Base-by-base conservation (phyloP, 164 flowering plant genomes). In the Aristolochia contorta region DNA sequence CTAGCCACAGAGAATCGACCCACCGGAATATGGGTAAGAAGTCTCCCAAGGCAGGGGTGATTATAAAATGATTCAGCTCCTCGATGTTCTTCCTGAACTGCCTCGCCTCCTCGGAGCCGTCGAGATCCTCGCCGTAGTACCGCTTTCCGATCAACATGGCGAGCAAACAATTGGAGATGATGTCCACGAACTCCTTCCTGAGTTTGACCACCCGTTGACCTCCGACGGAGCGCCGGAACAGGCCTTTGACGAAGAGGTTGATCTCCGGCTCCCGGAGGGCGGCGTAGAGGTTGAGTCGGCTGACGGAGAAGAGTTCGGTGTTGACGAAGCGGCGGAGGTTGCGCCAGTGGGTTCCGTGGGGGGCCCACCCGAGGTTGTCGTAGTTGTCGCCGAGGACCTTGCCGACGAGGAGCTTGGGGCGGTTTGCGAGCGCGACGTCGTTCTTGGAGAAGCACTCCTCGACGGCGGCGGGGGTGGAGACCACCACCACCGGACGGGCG, bases 341-440 rank as follows among this genome's bases (percentile, higher is more conserved):
- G 51, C 75, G 74, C 82, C 82, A 76, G 67, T 62, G 78, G 24
- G 67, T 60, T 14, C 82, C 79, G 55, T 78, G 75, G 1, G 79
- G 62, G 12, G 72, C 54, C 67, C 68, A 58, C 0, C 12, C 59
- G 7, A 78, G 13, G 49, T 49, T 30, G n/a, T 68, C 63, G 67
- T 55, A 64, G 63, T 75, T 58, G 56, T 64, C 69, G 22, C 65
- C 69, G 12, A 75, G 22, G 54, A 56, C 43, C 22, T 78, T 69
- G 0, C 77, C 79, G 20, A 43, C 25, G 24, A 72, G 65, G 27
- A 64, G 54, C 20, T 18, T 61, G 18, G 81, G 79, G 1, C 79
- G 72, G 65, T 70, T 74, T 24, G 78, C 78, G 23, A 78, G 74
- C 46, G 58, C 19, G 54, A 72, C 45, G 56, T 78, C 78, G 56